phyloP scores from a whole-genome alignment of 1,284 basidiomycete genomes.

The Fistulina hepatica region DNA sequence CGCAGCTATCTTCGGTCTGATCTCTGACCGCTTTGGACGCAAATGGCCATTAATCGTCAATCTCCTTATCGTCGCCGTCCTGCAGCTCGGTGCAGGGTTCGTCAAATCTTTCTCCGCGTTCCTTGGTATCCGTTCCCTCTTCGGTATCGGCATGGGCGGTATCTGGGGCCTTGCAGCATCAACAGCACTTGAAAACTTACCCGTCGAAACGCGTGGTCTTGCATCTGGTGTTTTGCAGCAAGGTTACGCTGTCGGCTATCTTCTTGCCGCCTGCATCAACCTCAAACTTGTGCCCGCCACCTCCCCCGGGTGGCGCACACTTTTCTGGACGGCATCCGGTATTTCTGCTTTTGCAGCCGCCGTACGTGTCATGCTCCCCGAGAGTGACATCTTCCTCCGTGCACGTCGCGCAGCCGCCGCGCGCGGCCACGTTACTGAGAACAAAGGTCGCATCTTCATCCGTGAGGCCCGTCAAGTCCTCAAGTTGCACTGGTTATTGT shows the following conservation, averaged over 20 bases:
- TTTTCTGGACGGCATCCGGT: conserved; percentile 44
- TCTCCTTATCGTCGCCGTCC: conserved; percentile 55
- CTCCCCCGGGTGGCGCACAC: conserved; percentile 30
- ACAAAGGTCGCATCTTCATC: conserved; percentile 67
- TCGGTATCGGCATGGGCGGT: conserved; percentile 84
- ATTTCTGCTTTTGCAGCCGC: conserved; percentile 48
- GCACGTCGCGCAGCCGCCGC: conserved; percentile 33
- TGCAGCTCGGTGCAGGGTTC: conserved; percentile 74
- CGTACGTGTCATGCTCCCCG: conserved; percentile 49
- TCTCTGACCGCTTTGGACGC: conserved; percentile 81
- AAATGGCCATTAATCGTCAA: conserved; percentile 88
- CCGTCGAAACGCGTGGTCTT: conserved; percentile 77
- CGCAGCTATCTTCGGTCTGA: conserved; percentile 73
- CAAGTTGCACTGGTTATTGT: conserved; percentile 75
- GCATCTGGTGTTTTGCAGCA: conserved; percentile 80
- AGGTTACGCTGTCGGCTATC: conserved; percentile 63
- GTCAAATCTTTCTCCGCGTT: conserved; percentile 57
- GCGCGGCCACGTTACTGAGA: conserved; percentile 26
- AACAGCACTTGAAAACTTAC: conserved; percentile 84
- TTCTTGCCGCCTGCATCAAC: conserved; percentile 21
- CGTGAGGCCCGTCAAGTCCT: conserved; percentile 68
- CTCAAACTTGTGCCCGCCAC: conserved; percentile 14
- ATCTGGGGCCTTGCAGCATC: conserved; percentile 71
- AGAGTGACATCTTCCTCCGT: conserved; percentile 46
- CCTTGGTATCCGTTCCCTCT: conserved; percentile 64